Evolutionary conservation across 176 grass and related monocot genomes (phyloP).

Genomic region (Lolium multiflorum): DNA sequence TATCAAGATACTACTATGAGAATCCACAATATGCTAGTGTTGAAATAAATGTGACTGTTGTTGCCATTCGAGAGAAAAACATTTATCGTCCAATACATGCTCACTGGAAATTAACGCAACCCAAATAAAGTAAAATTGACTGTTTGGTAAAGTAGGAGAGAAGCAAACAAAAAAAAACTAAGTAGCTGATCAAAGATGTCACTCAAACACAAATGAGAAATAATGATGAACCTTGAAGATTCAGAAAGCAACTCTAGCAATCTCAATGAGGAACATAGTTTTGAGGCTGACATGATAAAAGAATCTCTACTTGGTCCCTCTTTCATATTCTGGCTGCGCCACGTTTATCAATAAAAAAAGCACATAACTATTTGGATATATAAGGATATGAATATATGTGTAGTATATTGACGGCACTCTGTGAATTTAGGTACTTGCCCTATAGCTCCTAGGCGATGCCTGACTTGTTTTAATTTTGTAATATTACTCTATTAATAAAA

Average conservation of each 20-base stretch:
- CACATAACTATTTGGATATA: not conserved
- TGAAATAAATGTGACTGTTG: no score
- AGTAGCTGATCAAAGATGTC: constrained; percentile 1
- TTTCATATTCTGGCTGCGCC: not conserved
- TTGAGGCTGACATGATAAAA: not conserved
- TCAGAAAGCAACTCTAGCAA: constrained; percentile 5
- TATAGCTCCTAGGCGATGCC: no score
- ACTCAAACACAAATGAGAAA: not conserved
- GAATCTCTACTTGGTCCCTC: constrained; percentile 9
- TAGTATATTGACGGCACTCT: not conserved
- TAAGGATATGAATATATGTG: not conserved
- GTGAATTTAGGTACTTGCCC: not conserved
- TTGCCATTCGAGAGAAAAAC: not conserved
- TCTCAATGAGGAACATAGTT: constrained; percentile 1
- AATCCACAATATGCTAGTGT: not conserved
- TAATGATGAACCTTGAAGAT: not conserved
- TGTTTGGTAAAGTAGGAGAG: not conserved
- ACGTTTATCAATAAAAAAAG: not conserved
- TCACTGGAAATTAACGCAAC: not conserved
- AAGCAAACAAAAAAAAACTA: constrained; percentile 14
- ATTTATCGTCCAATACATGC: not conserved
- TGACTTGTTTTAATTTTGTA: no score
- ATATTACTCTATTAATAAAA: no score
- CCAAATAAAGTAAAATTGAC: not conserved
- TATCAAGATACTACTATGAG: not conserved